Base-by-base conservation (phyloP, 2,329 filamentous ascomycete genomes). In the Ophiocordyceps camponoti-leonardi region DNA sequence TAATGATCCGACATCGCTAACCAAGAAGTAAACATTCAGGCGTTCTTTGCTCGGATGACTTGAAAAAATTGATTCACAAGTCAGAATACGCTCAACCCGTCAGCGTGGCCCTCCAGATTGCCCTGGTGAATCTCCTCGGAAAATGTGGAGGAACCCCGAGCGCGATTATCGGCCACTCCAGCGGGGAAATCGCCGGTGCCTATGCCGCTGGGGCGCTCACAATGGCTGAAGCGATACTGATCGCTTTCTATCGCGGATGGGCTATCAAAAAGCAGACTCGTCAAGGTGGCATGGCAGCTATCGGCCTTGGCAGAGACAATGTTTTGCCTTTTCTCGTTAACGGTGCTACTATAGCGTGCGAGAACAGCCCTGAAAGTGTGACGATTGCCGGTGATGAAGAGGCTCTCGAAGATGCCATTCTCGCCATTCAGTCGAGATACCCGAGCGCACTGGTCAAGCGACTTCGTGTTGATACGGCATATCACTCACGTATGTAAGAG, bases 41-140 rank as follows among this genome's bases (percentile, higher is more conserved):
- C 23, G 23, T 26, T 26, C 23, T 26, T 8, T 26, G 23, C 23
- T 8, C 8, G 4, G 44, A 18, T 19, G 19, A 20, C 12, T 3
- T 6, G 3, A 16, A 18, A 40, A 19, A 11, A 40, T 18, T 4
- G 19, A 19, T 26, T 26, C 23, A 18, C 37, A 40, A 40, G 19
- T 11, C 37, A 5, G n/a, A 31, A 23, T 30, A 18, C 3, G n/a
- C 67, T 0, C 72, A 77, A 49, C 68, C 73, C 1, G 51, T 73
- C 1, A 74, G 67, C 44, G 75, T 72, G 0, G 71, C 72, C 0
- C 35, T 77, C 1, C 74, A 77, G 49, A 59, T 77, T 5, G 71
- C 59, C 1, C 51, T 71, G 2, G 63, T 60, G 3, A 53, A 67
- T 7, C 51, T 67, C 0, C 53, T 67, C 3, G 49, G 54, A 0